Evolutionary conservation across 495 filamentous ascomycete genomes (phyloP).

Genomic region (Penicillium goetzii): DNA sequence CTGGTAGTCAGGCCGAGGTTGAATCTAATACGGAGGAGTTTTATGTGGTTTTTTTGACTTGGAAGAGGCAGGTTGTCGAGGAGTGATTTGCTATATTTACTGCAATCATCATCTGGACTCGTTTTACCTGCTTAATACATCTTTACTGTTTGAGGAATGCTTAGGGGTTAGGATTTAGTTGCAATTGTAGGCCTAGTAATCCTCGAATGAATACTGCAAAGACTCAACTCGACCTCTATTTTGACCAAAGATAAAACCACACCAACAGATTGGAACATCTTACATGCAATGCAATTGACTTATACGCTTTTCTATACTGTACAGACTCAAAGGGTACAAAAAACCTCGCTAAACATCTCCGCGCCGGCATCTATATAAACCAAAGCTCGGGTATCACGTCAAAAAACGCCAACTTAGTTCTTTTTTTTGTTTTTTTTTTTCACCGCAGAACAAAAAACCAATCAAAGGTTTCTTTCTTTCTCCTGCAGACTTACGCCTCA

Average conservation of each 20-base stretch:
- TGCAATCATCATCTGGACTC: background rate
- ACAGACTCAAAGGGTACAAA: background rate
- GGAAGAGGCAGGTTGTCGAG: background rate
- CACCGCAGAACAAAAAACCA: conserved; percentile 2
- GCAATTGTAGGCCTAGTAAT: no score
- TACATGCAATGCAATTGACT: background rate
- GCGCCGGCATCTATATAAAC: conserved; percentile 20
- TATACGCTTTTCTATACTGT: conserved; percentile 4
- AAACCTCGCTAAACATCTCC: background rate
- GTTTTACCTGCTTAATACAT: no score
- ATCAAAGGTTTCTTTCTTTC: background rate
- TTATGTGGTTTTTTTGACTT: conserved; percentile 8
- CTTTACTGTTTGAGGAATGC: no score
- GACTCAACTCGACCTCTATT: background rate
- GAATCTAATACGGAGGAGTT: background rate
- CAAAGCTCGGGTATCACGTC: conserved; percentile 27
- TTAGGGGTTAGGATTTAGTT: no score
- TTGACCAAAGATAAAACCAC: background rate
- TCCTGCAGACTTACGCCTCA: conserved; percentile 2
- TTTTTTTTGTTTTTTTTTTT: conserved; percentile 5
- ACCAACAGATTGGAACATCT: background rate
- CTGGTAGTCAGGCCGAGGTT: background rate
- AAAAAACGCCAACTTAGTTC: conserved; percentile 15
- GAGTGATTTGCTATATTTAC: background rate
- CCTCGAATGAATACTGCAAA: no score